These are phyloP conservation scores for Rubroboletus pulcherrimus DNA, from an alignment of 768 basidiomycete genomes.

Conservation along the genomic window DNA sequence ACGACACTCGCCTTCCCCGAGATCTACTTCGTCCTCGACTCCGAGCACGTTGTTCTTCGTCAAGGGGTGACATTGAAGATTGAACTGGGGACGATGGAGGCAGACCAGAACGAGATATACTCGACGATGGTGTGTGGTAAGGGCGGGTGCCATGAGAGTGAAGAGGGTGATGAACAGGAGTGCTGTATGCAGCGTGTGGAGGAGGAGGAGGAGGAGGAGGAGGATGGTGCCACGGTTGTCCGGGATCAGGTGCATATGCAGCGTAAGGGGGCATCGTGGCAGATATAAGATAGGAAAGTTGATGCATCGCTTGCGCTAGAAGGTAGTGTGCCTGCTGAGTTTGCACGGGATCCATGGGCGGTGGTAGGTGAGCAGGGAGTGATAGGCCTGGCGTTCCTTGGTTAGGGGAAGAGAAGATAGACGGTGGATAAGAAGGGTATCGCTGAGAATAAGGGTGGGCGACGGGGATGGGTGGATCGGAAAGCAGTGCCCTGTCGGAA, in stretches of 20 bases:
- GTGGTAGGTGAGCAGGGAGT: slow-evolving; percentile 28
- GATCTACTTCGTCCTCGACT: slow-evolving; percentile 48
- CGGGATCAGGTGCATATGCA: slow-evolving; percentile 15
- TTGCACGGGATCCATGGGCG: slow-evolving; percentile 26
- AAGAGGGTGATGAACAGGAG: slow-evolving; percentile 10
- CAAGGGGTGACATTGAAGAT: slow-evolving; percentile 37
- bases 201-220: not conserved
- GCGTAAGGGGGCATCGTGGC: slow-evolving; percentile 26
- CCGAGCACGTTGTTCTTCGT: slow-evolving; percentile 32
- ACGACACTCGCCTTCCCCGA: slow-evolving; percentile 55
- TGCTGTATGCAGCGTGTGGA: slow-evolving; percentile 6
- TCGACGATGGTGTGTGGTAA: slow-evolving; percentile 35
- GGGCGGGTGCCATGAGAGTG: slow-evolving; percentile 18
- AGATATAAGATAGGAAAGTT: slow-evolving; percentile 38
- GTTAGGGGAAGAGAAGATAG: slow-evolving; percentile 16
- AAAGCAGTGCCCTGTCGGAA: slow-evolving; percentile 4
- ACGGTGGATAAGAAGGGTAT: slow-evolving; percentile 14
- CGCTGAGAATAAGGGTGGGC: slow-evolving; percentile 21
- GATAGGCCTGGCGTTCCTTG: slow-evolving; percentile 17
- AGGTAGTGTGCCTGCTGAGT: slow-evolving; percentile 37
- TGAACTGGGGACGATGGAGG: slow-evolving; percentile 51
- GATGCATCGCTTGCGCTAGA: slow-evolving; percentile 39
- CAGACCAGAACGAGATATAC: slow-evolving; percentile 43
- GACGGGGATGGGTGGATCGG: slow-evolving; percentile 17
- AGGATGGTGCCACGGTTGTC: slow-evolving; percentile 21